Base-by-base conservation (phyloP, 257 asterid genomes). In the Coffea eugenioides region DNA sequence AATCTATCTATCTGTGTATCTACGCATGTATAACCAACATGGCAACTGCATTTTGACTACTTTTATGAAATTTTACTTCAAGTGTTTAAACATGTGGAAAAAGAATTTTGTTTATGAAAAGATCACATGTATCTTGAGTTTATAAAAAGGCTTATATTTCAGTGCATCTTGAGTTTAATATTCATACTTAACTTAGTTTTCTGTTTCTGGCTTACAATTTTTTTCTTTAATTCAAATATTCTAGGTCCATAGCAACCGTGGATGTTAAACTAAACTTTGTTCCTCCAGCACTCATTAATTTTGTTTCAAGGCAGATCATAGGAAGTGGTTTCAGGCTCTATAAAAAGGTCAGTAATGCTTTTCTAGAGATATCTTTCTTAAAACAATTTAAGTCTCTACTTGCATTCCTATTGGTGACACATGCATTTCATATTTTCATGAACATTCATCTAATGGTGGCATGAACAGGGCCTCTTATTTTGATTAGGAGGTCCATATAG, bases 311-410 rank as follows among this genome's bases (percentile, higher is more conserved):
- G 91, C 99, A 95, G 90, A 89, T 95, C 66, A 39, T 93, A 36
- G 97, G 95, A 49, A 91, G 96, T 49, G 99, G 99, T 54, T 95
- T 95, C 94, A 93, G 85, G 92, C 99, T 93, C 85, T 95, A 85
- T 78, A 93, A 95, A 79, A 95, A 92, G 98, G 99, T 81, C n/a
- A 71, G 80, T 70, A 23, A 21, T 62, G 20, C 23, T n/a, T 74
- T 45, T 46, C 56, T 36, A 66, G 43, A 65, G 15, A 73, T 25
- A 11, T 27, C 75, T 8, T 36, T 4, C 23, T 48, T 14, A 25
- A 39, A 23, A 43, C 15, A 18, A 41, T 6, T 59, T 59, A 39
- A 11, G 56, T 25, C 54, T 61, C 56, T 75, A 36, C 49, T 36
- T 25, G 45, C 27, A 7, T 16, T 76, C n/a, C 73, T 27, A n/a